Percentiles rank a stretch among this genome's conserved stretches.
phyloP scores from a whole-genome alignment of 2,329 filamentous ascomycete species.

The Metarhizium anisopliae region DNA sequence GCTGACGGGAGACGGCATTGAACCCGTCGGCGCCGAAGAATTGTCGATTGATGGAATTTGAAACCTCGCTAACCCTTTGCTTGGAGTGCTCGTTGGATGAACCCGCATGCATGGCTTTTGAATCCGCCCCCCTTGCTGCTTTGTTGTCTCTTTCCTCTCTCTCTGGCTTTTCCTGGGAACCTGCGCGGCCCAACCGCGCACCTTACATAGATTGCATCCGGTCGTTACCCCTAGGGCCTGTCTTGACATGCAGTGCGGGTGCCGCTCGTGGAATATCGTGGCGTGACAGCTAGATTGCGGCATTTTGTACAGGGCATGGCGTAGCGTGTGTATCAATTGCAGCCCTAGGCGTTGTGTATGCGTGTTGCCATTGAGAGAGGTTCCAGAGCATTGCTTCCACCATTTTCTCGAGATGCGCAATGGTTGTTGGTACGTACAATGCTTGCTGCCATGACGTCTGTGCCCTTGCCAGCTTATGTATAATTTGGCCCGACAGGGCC shows the following conservation, averaged over 20 bases:
- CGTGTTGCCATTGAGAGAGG: too few relatives aligned
- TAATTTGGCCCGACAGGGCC: too few relatives aligned
- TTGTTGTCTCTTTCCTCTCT: conserved; percentile 21
- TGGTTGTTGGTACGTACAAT: too few relatives aligned
- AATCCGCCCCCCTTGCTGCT: not conserved
- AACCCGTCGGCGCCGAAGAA: not conserved
- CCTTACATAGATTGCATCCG: not conserved
- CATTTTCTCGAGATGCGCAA: too few relatives aligned
- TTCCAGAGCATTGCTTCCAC: too few relatives aligned
- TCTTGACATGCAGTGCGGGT: not conserved
- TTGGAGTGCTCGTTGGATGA: not conserved
- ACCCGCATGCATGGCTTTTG: not conserved
- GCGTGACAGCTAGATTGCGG: not conserved
- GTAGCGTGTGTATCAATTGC: too few relatives aligned
- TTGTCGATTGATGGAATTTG: not conserved
- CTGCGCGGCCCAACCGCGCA: conserved; percentile 10
- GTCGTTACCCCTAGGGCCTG: not conserved
- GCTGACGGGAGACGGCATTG: conserved; percentile 1
- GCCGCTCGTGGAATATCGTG: not conserved
- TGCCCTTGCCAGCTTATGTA: too few relatives aligned
- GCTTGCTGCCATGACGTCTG: too few relatives aligned
- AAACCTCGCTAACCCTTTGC: not conserved
- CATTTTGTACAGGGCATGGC: too few relatives aligned
- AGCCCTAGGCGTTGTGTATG: too few relatives aligned
- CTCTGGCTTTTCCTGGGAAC: conserved; percentile 11